phyloP scores from a whole-genome alignment of 2,329 filamentous ascomycete species.

The Pezicula radicicola region DNA sequence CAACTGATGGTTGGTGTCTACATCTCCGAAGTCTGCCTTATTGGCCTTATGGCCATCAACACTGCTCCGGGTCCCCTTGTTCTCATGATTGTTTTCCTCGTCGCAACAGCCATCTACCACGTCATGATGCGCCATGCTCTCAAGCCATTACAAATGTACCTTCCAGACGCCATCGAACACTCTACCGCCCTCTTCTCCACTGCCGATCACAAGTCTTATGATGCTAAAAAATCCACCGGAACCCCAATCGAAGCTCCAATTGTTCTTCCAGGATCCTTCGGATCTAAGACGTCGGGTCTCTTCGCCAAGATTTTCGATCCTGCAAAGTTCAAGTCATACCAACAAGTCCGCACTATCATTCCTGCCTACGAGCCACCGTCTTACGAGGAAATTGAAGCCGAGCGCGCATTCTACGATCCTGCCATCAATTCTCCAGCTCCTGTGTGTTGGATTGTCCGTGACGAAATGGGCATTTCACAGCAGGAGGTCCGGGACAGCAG shows the following conservation, averaged over 20 bases:
- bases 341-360: constrained; percentile 64
- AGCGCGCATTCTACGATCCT: constrained; percentile 71
- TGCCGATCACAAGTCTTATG: constrained; percentile 14
- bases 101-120: constrained; percentile 75
- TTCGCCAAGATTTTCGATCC: constrained; percentile 70
- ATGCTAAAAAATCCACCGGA: constrained; percentile 7
- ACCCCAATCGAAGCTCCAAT: constrained; percentile 24
- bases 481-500: constrained; percentile 73
- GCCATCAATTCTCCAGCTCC: constrained; percentile 59
- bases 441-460: constrained; percentile 77
- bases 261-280: constrained; percentile 14
- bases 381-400: constrained; percentile 60
- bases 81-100: constrained; percentile 71
- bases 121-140: constrained; percentile 68
- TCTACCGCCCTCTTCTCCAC: constrained; percentile 30
- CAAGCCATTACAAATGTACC: constrained; percentile 68
- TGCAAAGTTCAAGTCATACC: constrained; percentile 70
- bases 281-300: constrained; percentile 47
- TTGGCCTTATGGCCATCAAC: constrained; percentile 77
- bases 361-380: constrained; percentile 49
- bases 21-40: constrained; percentile 75
- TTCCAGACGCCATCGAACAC: constrained; percentile 66
- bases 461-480: constrained; percentile 68
- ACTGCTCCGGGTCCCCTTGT: constrained; percentile 66
- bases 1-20: constrained; percentile 85